Evolutionary conservation across 2,329 filamentous ascomycete genomes (phyloP).

Genomic region (Trichoderma cornu-damae): DNA sequence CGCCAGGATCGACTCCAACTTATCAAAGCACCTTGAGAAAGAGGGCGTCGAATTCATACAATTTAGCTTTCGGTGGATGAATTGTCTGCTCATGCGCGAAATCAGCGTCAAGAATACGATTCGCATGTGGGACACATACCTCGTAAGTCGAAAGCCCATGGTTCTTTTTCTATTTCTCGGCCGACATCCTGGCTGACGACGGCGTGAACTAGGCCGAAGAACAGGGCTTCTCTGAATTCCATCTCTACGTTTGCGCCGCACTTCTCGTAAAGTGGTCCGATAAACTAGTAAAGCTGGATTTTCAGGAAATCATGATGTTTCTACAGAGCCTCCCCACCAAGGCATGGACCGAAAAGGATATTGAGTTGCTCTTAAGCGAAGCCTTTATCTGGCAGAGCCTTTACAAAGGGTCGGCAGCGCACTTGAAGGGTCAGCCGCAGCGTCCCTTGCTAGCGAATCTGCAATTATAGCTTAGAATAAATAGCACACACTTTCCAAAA

Average conservation of each 20-base stretch:
- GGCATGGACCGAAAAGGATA: constrained; percentile 96
- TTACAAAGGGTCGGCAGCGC: constrained; percentile 89
- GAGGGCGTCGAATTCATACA: constrained; percentile 98
- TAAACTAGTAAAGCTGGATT: constrained; percentile 93
- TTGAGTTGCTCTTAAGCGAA: constrained; percentile 90
- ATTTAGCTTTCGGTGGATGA: constrained; percentile 99
- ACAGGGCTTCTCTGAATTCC: constrained; percentile 96
- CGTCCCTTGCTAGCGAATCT: constrained; percentile 35
- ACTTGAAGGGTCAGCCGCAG: constrained; percentile 58
- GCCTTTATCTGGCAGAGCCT: constrained; percentile 98
- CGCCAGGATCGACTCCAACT: constrained; percentile 73
- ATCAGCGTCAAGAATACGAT: constrained; percentile 95
- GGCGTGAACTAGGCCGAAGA: constrained; percentile 73
- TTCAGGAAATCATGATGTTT: constrained; percentile 99
- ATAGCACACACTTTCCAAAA: background rate
- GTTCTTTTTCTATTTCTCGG: background rate
- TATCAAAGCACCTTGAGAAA: constrained; percentile 83
- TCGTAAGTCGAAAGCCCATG: constrained; percentile 55
- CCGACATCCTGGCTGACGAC: constrained; percentile 10
- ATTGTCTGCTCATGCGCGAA: constrained; percentile 95
- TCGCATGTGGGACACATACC: constrained; percentile 99
- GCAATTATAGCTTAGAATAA: constrained; percentile 30
- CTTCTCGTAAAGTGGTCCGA: constrained; percentile 98
- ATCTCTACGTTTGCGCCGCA: constrained; percentile 95
- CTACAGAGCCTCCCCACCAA: constrained; percentile 88